A percentile compares a stretch with the other conserved stretches of the same genome.
Conservation (phyloP, 441 rosid species). For the Mallotus repandus region DNA sequence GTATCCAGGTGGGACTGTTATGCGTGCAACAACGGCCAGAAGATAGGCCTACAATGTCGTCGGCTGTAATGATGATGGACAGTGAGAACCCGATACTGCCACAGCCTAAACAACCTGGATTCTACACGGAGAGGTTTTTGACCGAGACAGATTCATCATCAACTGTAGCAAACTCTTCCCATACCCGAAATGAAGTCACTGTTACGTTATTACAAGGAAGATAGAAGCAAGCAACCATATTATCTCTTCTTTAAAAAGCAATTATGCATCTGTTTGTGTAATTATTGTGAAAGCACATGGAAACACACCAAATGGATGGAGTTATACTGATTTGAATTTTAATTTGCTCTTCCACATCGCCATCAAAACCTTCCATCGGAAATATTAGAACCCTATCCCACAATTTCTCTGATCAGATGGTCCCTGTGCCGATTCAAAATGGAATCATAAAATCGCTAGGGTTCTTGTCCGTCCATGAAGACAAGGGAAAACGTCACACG, state of each 20-base stretch:
- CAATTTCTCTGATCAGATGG: too few relatives aligned
- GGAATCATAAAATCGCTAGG: too few relatives aligned
- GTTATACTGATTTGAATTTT: too few relatives aligned
- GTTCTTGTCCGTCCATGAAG: too few relatives aligned
- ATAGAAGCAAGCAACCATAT: background rate
- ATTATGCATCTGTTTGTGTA: background rate
- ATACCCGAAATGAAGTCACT: constrained; percentile 14
- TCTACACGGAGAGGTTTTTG: constrained; percentile 22
- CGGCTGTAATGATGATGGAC: constrained; percentile 41
- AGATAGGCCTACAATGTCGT: constrained; percentile 48
- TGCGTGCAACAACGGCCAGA: constrained; percentile 44
- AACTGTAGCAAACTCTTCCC: background rate
- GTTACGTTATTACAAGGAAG: constrained; percentile 13
- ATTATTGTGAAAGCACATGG: background rate
- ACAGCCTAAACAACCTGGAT: constrained; percentile 30
- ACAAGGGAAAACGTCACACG: too few relatives aligned
- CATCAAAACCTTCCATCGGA: too few relatives aligned
- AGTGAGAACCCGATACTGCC: constrained; percentile 33
- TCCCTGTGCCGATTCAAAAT: too few relatives aligned
- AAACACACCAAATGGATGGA: too few relatives aligned
- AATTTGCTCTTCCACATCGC: too few relatives aligned
- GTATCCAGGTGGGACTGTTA: constrained; percentile 46
- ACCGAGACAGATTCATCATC: constrained; percentile 8
- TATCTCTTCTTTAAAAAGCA: background rate
- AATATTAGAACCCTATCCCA: too few relatives aligned